phyloP scores from a whole-genome alignment of 2,329 filamentous ascomycete species.

The Stromatinia cepivora region DNA sequence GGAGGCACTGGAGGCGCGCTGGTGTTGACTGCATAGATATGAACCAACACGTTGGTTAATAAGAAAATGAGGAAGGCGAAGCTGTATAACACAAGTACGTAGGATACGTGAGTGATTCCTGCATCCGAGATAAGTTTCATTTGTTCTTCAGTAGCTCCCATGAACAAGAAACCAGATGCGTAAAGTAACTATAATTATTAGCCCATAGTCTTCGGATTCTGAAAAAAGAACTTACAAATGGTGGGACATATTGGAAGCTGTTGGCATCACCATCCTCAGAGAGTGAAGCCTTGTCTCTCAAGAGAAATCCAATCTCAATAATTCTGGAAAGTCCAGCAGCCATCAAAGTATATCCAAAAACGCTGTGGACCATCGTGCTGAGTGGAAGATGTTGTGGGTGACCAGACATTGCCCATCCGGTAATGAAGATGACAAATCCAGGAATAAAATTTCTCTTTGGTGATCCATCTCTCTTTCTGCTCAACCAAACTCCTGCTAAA shows the following conservation, averaged over 20 bases:
- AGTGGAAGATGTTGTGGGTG: slow-evolving; percentile 83
- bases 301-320: slow-evolving; percentile 86
- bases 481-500: slow-evolving; percentile 88
- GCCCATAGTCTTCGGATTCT: slow-evolving; percentile 27
- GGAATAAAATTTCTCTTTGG: slow-evolving; percentile 94
- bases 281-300: slow-evolving; percentile 68
- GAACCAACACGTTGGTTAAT: slow-evolving; percentile 82
- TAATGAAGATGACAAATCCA: slow-evolving; percentile 85
- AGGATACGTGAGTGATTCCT: slow-evolving; percentile 83
- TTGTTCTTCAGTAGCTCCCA: slow-evolving; percentile 96
- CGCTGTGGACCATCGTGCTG: slow-evolving; percentile 81
- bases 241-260: slow-evolving; percentile 70
- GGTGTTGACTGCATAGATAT: slow-evolving; percentile 70
- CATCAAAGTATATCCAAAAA: slow-evolving; percentile 97
- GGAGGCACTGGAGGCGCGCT: slow-evolving; percentile 42
- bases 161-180: slow-evolving; percentile 92
- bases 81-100: slow-evolving; percentile 88
- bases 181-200: slow-evolving; percentile 68
- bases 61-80: slow-evolving; percentile 89
- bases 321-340: slow-evolving; percentile 79
- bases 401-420: slow-evolving; percentile 92
- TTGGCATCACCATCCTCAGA: slow-evolving; percentile 70
- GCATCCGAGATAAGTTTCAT: slow-evolving; percentile 75
- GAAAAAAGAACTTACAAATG: slow-evolving; percentile 58
- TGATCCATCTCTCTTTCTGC: slow-evolving; percentile 75